phyloP scores from a whole-genome alignment of 2,329 filamentous ascomycete species.

The Hypocreales sp. region DNA sequence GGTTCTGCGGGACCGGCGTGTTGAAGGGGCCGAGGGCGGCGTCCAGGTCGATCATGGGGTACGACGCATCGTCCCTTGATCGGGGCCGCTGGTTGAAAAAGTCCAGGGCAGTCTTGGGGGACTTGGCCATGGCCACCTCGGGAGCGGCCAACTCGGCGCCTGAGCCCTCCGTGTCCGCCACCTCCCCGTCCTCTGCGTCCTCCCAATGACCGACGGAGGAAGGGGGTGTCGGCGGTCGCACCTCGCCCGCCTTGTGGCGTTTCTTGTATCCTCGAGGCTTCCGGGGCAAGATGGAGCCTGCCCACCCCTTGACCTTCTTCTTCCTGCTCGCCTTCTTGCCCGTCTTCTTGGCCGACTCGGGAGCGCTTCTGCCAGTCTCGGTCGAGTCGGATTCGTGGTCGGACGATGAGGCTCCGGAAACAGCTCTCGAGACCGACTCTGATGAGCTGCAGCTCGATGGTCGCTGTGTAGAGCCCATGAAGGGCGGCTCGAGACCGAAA shows the following conservation, averaged over 20 bases:
- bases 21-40: slow-evolving; percentile 87
- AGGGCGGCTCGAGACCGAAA: slow-evolving; percentile 40
- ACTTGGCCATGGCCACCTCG: too few relatives aligned
- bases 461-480: slow-evolving; percentile 28
- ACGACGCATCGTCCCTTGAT: slow-evolving; percentile 47
- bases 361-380: slow-evolving; percentile 8
- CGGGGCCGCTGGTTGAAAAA: slow-evolving; percentile 12
- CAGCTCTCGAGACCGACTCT: slow-evolving; percentile 17
- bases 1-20: slow-evolving; percentile 50
- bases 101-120: too few relatives aligned
- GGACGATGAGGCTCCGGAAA: slow-evolving; percentile 15
- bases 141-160: neutral
- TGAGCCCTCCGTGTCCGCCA: slow-evolving; percentile 15
- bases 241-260: slow-evolving; percentile 20
- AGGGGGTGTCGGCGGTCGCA: slow-evolving; percentile 32
- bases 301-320: slow-evolving; percentile 65
- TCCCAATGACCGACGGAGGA: slow-evolving; percentile 13
- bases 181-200: slow-evolving; percentile 14
- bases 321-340: slow-evolving; percentile 22
- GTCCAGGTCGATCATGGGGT: slow-evolving; percentile 83
- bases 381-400: slow-evolving; percentile 19
- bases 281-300: slow-evolving; percentile 48
- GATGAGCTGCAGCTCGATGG: slow-evolving; percentile 31
- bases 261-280: slow-evolving; percentile 38
- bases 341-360: slow-evolving; percentile 12